Conservation (phyloP, 805 yeast genomes). For the Saccharomycopsis fodiens region DNA sequence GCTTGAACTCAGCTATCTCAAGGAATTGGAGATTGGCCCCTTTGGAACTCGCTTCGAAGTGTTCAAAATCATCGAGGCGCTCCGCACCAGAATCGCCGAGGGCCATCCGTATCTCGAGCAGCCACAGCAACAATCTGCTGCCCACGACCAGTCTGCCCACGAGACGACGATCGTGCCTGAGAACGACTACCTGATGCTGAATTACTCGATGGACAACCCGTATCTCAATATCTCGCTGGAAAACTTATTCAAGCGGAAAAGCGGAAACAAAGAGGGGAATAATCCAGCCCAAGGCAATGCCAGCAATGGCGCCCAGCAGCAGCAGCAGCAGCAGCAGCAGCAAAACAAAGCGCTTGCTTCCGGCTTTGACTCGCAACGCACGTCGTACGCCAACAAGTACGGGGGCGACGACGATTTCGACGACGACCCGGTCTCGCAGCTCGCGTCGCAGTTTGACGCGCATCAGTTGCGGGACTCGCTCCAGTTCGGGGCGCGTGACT, state of each 20-base stretch:
- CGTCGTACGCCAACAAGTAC: not conserved
- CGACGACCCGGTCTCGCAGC: too few relatives aligned
- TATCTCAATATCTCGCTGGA: constrained; percentile 18
- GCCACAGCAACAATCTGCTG: not conserved
- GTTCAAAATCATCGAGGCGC: constrained; percentile 76
- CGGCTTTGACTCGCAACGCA: not conserved
- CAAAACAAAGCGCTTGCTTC: not conserved
- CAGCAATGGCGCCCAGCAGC: not conserved
- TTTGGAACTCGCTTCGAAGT: constrained; percentile 95
- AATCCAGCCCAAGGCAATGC: not conserved
- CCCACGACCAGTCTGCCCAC: not conserved
- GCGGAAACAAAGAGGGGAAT: not conserved
- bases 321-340: not conserved
- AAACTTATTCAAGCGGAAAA: constrained; percentile 3
- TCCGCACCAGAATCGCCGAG: constrained; percentile 28
- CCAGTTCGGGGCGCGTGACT: too few relatives aligned
- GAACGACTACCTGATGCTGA: not conserved
- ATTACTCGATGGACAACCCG: constrained; percentile 20
- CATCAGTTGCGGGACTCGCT: too few relatives aligned
- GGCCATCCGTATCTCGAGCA: not conserved
- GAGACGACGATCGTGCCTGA: not conserved
- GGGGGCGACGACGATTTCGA: not conserved
- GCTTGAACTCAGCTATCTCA: constrained; percentile 75
- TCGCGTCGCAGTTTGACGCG: too few relatives aligned
- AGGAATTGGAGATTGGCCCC: constrained; percentile 84